Percentiles rank a stretch among this genome's conserved stretches.
Evolutionary conservation across 1,139 yeast genomes (phyloP).

Genomic region (Taphrina deformans): DNA sequence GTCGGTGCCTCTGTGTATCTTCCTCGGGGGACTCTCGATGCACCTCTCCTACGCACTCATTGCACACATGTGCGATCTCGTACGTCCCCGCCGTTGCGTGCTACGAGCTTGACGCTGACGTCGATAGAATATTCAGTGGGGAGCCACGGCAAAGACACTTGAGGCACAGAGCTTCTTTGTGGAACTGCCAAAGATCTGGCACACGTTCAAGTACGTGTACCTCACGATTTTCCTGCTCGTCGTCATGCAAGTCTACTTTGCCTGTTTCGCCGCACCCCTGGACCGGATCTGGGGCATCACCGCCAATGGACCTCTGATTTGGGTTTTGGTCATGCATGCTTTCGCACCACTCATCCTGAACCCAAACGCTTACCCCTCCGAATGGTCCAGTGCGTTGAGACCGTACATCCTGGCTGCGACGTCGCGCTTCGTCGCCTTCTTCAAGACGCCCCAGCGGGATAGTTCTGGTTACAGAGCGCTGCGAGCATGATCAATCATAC

Average conservation of each 20-base stretch:
- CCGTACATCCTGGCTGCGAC: conserved; percentile 8
- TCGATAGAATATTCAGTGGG: conserved; percentile 37
- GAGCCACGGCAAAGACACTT: conserved; percentile 38
- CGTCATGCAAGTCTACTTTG: conserved; percentile 23
- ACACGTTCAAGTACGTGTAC: conserved; percentile 23
- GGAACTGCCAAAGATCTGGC: conserved; percentile 38
- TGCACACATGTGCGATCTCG: conserved; percentile 37
- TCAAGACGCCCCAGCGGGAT: neutral
- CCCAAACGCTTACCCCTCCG: conserved; percentile 29
- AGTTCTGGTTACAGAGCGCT: neutral
- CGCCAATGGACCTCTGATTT: conserved; percentile 34
- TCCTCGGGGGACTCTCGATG: conserved; percentile 38
- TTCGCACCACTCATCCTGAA: conserved; percentile 36
- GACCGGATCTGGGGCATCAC: conserved; percentile 24
- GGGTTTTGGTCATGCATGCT: conserved; percentile 35
- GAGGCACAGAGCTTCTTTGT: conserved; percentile 36
- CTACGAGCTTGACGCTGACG: no score
- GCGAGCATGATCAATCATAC: neutral
- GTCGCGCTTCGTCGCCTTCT: neutral
- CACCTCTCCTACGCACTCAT: conserved; percentile 36
- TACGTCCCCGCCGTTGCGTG: no score
- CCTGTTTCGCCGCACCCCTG: conserved; percentile 22
- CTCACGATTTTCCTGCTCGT: conserved; percentile 3
- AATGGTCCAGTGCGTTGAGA: conserved; percentile 21
- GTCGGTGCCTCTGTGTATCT: conserved; percentile 36